Base-by-base conservation (phyloP, 140 eudicot genomes). In the Erigeron philadelphicus region DNA sequence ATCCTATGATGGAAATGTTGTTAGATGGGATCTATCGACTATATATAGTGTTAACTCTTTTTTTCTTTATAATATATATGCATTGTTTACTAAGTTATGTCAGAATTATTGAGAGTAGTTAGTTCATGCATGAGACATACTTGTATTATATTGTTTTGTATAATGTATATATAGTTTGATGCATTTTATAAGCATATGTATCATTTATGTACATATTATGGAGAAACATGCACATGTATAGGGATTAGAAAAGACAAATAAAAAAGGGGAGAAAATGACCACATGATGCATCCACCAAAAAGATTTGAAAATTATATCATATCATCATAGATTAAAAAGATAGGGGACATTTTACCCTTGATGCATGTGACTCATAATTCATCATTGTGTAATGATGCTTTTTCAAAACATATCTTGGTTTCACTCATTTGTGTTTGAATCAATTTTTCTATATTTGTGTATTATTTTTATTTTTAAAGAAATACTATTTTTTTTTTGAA, bases 341-440 rank as follows among this genome's bases (percentile, higher is more conserved):
- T 49, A 68, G 81, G 44, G 19, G 55, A 60, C 78, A 77, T 65
- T 71, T 77, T 21, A 65, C 72, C 59, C 74, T 57, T 64, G 21
- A 65, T 58, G 81, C 78, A 77, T 77, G 81, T 77, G 81, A 48
- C 73, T 57, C 23, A 17, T 41, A 21, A 44, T 57, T 64, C 77
- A 71, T 77, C 67, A 76, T 70, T 70, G 70, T 62, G 66, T 76
- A 70, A 77, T 18, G 31, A 64, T 70, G 66, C 62, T 17, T 35
- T 67, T 48, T 75, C 59, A 43, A 10, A 43, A 65, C 21, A 53
- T 73, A 42, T 44, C 23, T 43, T 42, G 31, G 72, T 65, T 65
- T 65, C 72, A 74, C 72, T 53, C 16, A 25, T 13, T 65, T 48
- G 12, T 44, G 11, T 44, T 44, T 66, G 45, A 8, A 16, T 9